These are phyloP conservation scores for Pyrenochaeta sp. DNA, from an alignment of 2,329 filamentous ascomycete species.

Conservation along the genomic window DNA sequence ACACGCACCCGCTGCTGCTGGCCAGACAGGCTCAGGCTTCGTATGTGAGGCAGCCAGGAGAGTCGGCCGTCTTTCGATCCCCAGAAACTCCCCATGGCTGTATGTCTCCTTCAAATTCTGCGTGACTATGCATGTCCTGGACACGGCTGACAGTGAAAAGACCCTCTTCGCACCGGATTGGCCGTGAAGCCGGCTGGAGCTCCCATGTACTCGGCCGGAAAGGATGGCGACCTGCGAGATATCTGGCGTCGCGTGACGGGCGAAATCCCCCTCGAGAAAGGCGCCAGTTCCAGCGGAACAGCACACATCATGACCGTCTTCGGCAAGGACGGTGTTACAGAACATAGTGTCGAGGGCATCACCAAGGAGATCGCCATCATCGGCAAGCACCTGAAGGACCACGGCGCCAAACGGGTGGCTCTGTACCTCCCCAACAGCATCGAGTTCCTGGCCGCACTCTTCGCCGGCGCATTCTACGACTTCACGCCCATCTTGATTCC, in stretches of 20 bases:
- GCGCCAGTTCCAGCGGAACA: conserved; percentile 67
- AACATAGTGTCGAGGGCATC: conserved; percentile 74
- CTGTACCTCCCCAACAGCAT: conserved; percentile 93
- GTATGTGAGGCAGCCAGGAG: conserved; percentile 79
- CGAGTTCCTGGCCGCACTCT: conserved; percentile 81
- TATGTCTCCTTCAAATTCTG: conserved; percentile 11
- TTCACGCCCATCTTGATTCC: conserved; percentile 85
- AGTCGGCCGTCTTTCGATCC: conserved; percentile 87
- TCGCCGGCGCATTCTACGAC: conserved; percentile 88
- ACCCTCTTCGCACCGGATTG: conserved; percentile 48
- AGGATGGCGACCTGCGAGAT: conserved; percentile 89
- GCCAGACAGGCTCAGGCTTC: conserved; percentile 82
- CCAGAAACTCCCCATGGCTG: conserved; percentile 83
- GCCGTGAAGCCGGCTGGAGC: conserved; percentile 82
- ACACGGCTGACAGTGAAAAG: conserved; percentile 36
- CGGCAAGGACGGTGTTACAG: conserved; percentile 75
- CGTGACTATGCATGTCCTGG: neutral
- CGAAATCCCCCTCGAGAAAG: conserved; percentile 70
- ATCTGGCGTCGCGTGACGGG: conserved; percentile 79
- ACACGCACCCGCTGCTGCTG: conserved; percentile 90
- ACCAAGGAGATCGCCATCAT: conserved; percentile 88
- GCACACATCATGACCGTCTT: conserved; percentile 81
- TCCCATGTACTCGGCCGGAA: conserved; percentile 82
- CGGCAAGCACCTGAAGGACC: conserved; percentile 76
- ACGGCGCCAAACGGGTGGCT: conserved; percentile 75